Evolutionary conservation across 2,329 filamentous ascomycete species (phyloP).

Genomic region (Pestalotiopsis sp.): DNA sequence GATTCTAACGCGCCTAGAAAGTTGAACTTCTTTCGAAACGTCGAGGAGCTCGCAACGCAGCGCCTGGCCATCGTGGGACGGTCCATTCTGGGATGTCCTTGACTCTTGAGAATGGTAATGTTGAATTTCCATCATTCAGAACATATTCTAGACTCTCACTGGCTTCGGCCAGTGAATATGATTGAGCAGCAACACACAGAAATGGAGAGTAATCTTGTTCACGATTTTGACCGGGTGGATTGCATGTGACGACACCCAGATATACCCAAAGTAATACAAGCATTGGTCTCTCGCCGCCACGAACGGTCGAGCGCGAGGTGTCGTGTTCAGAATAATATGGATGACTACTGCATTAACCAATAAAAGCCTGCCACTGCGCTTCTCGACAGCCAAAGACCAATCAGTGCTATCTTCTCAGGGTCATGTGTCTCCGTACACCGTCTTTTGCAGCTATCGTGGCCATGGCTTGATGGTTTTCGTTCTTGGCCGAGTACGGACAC

Average conservation of each 20-base stretch:
- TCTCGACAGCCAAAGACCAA: not conserved
- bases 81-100: too few species aligned
- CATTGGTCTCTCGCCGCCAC: not conserved
- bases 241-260: not conserved
- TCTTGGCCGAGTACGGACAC: not conserved
- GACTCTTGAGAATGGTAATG: too few species aligned
- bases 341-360: not conserved
- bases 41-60: too few species aligned
- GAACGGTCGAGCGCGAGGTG: not conserved
- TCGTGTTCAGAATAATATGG: not conserved
- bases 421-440: constrained; percentile 5
- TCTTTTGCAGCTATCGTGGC: constrained; percentile 5
- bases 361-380: not conserved
- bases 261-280: not conserved
- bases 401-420: not conserved
- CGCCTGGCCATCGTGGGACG: too few species aligned
- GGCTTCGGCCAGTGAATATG: too few species aligned
- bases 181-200: too few species aligned
- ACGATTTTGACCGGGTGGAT: not conserved
- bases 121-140: too few species aligned
- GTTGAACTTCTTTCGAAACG: too few species aligned
- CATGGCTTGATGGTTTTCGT: not conserved
- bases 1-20: too few species aligned
- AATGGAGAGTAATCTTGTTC: too few species aligned
- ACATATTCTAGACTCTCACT: too few species aligned